Percentiles rank a stretch among this genome's conserved stretches.
Conservation (phyloP, 805 yeast species). For the Candida krabiensis region DNA sequence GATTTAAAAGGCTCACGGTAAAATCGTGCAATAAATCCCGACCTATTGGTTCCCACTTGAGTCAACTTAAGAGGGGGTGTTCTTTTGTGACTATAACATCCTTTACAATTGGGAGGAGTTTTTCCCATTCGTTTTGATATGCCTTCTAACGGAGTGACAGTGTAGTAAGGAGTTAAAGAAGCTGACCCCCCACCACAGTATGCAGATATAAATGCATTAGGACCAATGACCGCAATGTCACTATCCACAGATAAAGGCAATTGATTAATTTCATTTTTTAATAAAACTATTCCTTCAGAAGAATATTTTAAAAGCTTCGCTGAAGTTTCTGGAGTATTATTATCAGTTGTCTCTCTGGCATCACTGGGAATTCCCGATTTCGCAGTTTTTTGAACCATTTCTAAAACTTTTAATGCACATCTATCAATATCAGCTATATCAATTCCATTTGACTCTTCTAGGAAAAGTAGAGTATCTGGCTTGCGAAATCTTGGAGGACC, state of each 20-base stretch:
- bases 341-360: neutral
- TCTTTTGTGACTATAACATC: no score
- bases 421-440: slow-evolving; percentile 23
- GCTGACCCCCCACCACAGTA: slow-evolving; percentile 64
- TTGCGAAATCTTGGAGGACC: no score
- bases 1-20: no score
- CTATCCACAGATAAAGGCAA: slow-evolving; percentile 46
- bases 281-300: neutral
- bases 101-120: no score
- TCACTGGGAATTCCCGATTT: slow-evolving; percentile 18
- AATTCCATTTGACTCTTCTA: no score
- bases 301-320: neutral
- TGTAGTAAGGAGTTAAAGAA: slow-evolving; percentile 46
- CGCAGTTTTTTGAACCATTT: neutral
- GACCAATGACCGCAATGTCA: slow-evolving; percentile 53
- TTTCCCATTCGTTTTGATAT: slow-evolving; percentile 33
- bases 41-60: no score
- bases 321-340: slow-evolving; percentile 21
- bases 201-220: slow-evolving; percentile 48
- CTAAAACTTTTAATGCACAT: neutral
- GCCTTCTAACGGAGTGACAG: slow-evolving; percentile 51
- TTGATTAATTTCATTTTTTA: neutral
- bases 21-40: no score
- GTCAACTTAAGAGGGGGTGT: no score
- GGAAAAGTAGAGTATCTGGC: no score